Evolutionary conservation across 768 basidiomycete species (phyloP).

Genomic region (Suillus bovinus): DNA sequence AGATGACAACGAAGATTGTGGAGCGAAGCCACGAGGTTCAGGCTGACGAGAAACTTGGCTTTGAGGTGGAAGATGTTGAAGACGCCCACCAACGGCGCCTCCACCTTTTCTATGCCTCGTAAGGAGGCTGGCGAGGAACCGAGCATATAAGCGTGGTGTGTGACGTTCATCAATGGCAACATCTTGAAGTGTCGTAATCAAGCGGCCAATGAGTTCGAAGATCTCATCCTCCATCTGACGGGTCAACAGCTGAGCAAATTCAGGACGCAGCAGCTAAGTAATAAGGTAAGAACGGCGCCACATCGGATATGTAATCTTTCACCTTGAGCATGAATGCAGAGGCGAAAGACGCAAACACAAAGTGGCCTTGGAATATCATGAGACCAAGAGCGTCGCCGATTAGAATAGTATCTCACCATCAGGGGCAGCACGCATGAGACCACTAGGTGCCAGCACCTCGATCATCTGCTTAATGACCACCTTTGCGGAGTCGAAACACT

Average conservation of each 20-base stretch:
- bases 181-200: slow-evolving; percentile 72
- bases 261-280: slow-evolving; percentile 66
- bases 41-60: slow-evolving; percentile 28
- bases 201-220: slow-evolving; percentile 66
- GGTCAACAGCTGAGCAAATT: slow-evolving; percentile 62
- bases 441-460: slow-evolving; percentile 63
- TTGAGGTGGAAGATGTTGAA: slow-evolving; percentile 51
- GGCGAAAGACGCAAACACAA: slow-evolving; percentile 78
- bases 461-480: slow-evolving; percentile 65
- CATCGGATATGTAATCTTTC: slow-evolving; percentile 8
- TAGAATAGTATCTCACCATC: slow-evolving; percentile 51
- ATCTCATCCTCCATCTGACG: slow-evolving; percentile 66
- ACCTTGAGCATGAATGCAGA: slow-evolving; percentile 85
- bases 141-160: slow-evolving; percentile 77
- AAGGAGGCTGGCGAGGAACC: slow-evolving; percentile 74
- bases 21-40: slow-evolving; percentile 17
- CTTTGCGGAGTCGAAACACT: slow-evolving; percentile 76
- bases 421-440: slow-evolving; percentile 77
- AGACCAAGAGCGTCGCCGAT: neutral
- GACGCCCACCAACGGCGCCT: slow-evolving; percentile 49
- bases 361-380: slow-evolving; percentile 53
- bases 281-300: slow-evolving; percentile 1
- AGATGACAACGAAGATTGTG: slow-evolving; percentile 32
- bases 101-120: slow-evolving; percentile 70
- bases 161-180: slow-evolving; percentile 82